A percentile compares a stretch with the other conserved stretches of the same genome.
Conservation (phyloP, 2,329 filamentous ascomycete genomes). For the Plectosphaerella sp. region DNA sequence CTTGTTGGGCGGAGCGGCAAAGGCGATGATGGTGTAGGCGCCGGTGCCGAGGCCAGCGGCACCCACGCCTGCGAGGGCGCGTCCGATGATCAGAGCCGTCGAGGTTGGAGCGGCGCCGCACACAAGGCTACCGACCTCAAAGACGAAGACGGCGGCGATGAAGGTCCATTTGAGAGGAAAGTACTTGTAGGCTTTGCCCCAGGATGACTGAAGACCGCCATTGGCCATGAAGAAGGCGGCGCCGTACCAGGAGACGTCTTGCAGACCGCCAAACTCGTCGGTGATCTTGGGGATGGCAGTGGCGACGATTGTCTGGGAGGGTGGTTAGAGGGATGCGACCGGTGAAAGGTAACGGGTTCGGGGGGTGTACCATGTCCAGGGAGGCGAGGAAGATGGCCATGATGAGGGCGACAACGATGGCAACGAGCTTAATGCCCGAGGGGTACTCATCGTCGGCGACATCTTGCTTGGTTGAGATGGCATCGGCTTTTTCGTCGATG, state of each 20-base stretch:
- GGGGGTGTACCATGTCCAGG: constrained; percentile 4
- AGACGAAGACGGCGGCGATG: constrained; percentile 8
- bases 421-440: constrained; percentile 28
- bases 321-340: neutral
- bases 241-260: constrained; percentile 44
- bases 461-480: neutral
- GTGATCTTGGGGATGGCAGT: constrained; percentile 39
- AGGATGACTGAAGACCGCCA: constrained; percentile 15
- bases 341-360: neutral
- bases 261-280: constrained; percentile 27
- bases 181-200: constrained; percentile 25
- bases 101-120: constrained; percentile 8
- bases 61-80: constrained; percentile 9
- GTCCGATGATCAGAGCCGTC: constrained; percentile 5
- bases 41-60: constrained; percentile 23
- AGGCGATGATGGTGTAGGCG: constrained; percentile 26
- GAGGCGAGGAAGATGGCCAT: constrained; percentile 28
- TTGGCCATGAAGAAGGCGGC: constrained; percentile 32
- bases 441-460: constrained; percentile 26
- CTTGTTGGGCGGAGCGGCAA: constrained; percentile 20
- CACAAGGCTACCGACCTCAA: constrained; percentile 5
- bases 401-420: constrained; percentile 43
- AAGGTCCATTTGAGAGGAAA: constrained; percentile 29
- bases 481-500: constrained; percentile 11
- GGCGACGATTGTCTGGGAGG: constrained; percentile 34